phyloP scores from a whole-genome alignment of 2,329 filamentous ascomycete species.

The Sporothrix pseudoabietina region DNA sequence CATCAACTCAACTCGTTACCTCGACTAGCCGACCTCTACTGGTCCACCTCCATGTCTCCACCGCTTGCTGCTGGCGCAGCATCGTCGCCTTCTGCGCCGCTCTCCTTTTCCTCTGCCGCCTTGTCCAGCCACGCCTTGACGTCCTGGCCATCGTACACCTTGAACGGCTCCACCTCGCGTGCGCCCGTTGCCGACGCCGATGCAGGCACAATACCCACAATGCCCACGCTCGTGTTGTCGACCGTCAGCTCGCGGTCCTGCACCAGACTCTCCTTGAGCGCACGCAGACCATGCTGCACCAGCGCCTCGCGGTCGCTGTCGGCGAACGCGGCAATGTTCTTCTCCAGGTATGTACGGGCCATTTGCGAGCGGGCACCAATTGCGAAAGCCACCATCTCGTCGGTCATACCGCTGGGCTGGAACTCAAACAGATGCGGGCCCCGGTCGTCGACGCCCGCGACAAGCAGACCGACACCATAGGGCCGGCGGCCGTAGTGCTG shows the following conservation, averaged over 20 bases:
- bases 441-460: constrained; percentile 90
- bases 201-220: constrained; percentile 71
- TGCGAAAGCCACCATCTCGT: constrained; percentile 95
- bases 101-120: constrained; percentile 59
- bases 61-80: constrained; percentile 43
- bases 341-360: constrained; percentile 94
- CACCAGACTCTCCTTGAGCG: constrained; percentile 90
- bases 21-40: constrained; percentile 29
- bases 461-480: constrained; percentile 90
- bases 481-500: constrained; percentile 96
- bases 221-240: constrained; percentile 91
- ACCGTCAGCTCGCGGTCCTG: constrained; percentile 98
- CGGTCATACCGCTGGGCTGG: constrained; percentile 91
- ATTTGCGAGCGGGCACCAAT: constrained; percentile 97
- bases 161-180: constrained; percentile 74
- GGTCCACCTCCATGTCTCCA: constrained; percentile 51
- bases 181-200: constrained; percentile 51
- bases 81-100: constrained; percentile 48
- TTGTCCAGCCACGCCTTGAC: constrained; percentile 84
- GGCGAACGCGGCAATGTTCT: constrained; percentile 82
- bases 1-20: too few relatives aligned
- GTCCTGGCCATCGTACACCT: constrained; percentile 86
- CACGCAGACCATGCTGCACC: constrained; percentile 84
- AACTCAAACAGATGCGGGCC: constrained; percentile 98
- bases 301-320: constrained; percentile 78